Evolutionary conservation across 805 yeast species (phyloP).

Genomic region (Yarrowia porcina): DNA sequence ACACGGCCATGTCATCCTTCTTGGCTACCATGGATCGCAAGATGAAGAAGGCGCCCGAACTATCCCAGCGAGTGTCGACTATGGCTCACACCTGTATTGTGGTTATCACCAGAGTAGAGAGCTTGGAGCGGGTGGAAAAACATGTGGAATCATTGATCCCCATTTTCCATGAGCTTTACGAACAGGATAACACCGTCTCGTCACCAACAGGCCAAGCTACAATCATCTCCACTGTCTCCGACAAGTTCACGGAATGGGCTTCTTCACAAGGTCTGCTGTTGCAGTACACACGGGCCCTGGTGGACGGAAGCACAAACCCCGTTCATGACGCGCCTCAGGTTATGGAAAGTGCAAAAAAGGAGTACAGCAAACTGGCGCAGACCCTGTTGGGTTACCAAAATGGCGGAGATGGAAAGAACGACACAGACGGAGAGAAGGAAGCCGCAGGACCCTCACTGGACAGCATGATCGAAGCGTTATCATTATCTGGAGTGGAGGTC

Average conservation of each 20-base stretch:
- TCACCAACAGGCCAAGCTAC: background rate
- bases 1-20: background rate
- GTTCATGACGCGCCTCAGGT: background rate
- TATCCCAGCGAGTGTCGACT: background rate
- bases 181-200: background rate
- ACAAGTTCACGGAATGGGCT: conserved; percentile 17
- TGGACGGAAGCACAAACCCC: background rate
- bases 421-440: background rate
- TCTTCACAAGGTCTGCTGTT: background rate
- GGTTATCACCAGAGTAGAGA: background rate
- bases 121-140: background rate
- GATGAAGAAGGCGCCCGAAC: background rate
- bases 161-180: background rate
- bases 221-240: background rate
- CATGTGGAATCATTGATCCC: background rate
- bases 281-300: conserved; percentile 1
- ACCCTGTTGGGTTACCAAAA: background rate
- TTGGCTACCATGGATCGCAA: background rate
- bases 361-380: background rate
- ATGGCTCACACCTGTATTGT: background rate
- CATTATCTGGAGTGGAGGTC: conserved; percentile 14
- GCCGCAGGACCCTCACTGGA: conserved; percentile 3
- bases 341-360: background rate
- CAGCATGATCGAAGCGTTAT: conserved; percentile 22
- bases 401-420: background rate